Base-by-base conservation (phyloP, 257 asterid genomes). In the Echium plantagineum region DNA sequence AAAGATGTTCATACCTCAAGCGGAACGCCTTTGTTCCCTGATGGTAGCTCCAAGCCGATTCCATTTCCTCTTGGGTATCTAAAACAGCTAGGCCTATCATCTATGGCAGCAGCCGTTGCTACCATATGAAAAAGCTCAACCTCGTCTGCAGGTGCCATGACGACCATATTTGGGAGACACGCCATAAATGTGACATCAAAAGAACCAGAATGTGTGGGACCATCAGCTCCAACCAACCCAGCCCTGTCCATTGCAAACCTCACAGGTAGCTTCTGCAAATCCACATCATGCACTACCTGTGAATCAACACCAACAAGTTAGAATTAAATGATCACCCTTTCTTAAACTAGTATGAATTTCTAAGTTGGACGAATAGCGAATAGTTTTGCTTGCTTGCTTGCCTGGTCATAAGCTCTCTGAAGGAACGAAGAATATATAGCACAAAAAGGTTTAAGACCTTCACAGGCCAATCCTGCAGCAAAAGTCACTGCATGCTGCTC, bases 121-220 rank as follows among this genome's bases (percentile, higher is more conserved):
- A 85, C 63, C 90, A 85, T 80, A 73, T 82, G 85, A 82, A 85
- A 78, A 2, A 85, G 82, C 67, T 85, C 94, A 0, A 78, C 82
- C 73, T 85, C 94, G 7, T 82, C 85, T 2, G 94, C 73, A 1
- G 94, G 94, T 31, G 94, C 94, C 94, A 85, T 85, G 66, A 85
- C 94, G 18, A 85, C 78, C 89, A 85, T 85, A 46, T 85, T 85
- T 2, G 89, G 94, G 54, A 85, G 63, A 66, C 94, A 85, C 13
- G 90, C 94, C 94, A 85, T 82, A 57, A 55, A 85, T 0, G 90
- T 66, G 5, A 83, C 79, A 80, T 85, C 94, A 19, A 82, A 85
- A 55, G 90, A 83, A 4, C 94, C 94, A 60, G 82, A 78, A 55
- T 85, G 90, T 5, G 94, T 85, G 12, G 90, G 87, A 15, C 90